A percentile compares a stretch with the other conserved stretches of the same genome.
phyloP scores from a whole-genome alignment of 1,284 basidiomycete genomes.

The Pascua sp. region DNA sequence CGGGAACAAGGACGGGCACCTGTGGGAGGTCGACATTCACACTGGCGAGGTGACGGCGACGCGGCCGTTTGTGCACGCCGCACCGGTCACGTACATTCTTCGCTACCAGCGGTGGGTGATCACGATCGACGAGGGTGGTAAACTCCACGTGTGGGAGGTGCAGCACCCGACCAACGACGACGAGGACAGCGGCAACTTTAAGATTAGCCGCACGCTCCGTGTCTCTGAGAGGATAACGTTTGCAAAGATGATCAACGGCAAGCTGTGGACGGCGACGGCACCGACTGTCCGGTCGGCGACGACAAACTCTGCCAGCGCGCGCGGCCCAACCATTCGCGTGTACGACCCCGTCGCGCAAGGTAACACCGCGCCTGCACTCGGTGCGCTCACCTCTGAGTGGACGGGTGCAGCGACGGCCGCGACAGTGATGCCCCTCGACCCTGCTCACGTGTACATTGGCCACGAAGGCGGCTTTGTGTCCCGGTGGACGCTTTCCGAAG shows the following conservation, averaged over 20 bases:
- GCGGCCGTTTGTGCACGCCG: conserved; percentile 62
- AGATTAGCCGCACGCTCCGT: conserved; percentile 61
- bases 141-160: conserved; percentile 64
- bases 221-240: conserved; percentile 78
- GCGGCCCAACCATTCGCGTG: conserved; percentile 69
- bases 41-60: conserved; percentile 58
- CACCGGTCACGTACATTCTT: conserved; percentile 68
- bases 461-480: conserved; percentile 88
- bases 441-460: conserved; percentile 72
- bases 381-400: conserved; percentile 53
- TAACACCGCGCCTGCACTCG: conserved; percentile 48
- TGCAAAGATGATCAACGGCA: conserved; percentile 64
- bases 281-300: conserved; percentile 40
- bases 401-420: conserved; percentile 75
- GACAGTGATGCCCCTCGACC: conserved; percentile 67
- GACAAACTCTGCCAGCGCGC: conserved; percentile 50
- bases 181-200: conserved; percentile 36
- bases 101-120: conserved; percentile 66
- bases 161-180: conserved; percentile 30
- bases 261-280: conserved; percentile 67
- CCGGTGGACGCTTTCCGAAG: conserved; percentile 58
- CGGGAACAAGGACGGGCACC: conserved; percentile 81
- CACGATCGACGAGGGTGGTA: conserved; percentile 76
- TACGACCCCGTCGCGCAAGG: conserved; percentile 61
- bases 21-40: conserved; percentile 73